These are phyloP conservation scores for Leucosporidium creatinivorum DNA, from an alignment of 768 basidiomycete genomes.

Conservation along the genomic window DNA sequence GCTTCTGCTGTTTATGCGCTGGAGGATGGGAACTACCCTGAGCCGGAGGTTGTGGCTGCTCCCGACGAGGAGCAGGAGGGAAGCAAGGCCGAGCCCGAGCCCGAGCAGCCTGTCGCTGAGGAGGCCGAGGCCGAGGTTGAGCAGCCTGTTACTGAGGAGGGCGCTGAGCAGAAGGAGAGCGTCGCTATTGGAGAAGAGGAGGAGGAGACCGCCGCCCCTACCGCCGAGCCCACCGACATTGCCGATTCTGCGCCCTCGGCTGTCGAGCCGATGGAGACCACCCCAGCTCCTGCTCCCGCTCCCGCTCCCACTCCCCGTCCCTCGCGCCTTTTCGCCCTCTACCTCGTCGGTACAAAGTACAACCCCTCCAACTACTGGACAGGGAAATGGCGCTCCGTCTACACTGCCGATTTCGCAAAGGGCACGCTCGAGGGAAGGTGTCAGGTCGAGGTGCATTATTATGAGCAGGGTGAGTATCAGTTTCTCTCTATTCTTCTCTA, in stretches of 20 bases:
- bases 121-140: background rate
- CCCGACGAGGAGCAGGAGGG: too few relatives aligned
- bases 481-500: slow-evolving; percentile 51
- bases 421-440: slow-evolving; percentile 55
- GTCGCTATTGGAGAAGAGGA: background rate
- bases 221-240: background rate
- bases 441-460: slow-evolving; percentile 86
- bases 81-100: background rate
- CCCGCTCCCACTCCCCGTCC: background rate
- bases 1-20: slow-evolving; percentile 63
- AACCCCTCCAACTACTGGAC: slow-evolving; percentile 93
- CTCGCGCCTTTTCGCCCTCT: slow-evolving; percentile 53
- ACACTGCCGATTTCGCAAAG: slow-evolving; percentile 60
- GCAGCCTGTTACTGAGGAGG: background rate
- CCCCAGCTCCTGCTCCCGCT: too few relatives aligned
- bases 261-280: too few relatives aligned
- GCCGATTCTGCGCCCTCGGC: too few relatives aligned
- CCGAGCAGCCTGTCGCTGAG: background rate
- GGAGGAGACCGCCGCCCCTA: background rate
- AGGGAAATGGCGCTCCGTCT: slow-evolving; percentile 88
- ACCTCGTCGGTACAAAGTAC: slow-evolving; percentile 92
- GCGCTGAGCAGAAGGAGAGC: too few relatives aligned
- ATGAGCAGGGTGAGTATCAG: slow-evolving; percentile 65
- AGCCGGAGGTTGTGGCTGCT: background rate
- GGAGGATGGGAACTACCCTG: slow-evolving; percentile 16